phyloP scores from a whole-genome alignment of 2,329 filamentous ascomycete genomes.

The Fusarium sp. region DNA sequence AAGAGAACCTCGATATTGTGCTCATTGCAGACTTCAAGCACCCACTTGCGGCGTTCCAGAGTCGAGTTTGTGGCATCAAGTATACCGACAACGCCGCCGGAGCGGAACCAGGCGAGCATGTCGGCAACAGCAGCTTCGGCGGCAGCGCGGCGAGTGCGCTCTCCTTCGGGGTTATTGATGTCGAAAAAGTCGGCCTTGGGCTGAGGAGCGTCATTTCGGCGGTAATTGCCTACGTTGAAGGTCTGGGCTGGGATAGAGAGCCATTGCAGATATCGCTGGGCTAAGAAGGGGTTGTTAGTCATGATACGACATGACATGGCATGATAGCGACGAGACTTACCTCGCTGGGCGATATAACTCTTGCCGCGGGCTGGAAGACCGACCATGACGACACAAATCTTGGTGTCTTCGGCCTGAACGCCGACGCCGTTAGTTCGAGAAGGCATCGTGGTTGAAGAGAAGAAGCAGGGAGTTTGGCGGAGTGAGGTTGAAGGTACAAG shows the following conservation, averaged over 20 bases:
- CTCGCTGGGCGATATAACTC: conserved; percentile 97
- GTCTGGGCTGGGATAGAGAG: conserved; percentile 92
- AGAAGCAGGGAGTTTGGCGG: conserved; percentile 4
- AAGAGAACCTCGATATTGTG: conserved; percentile 91
- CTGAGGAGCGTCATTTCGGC: conserved; percentile 87
- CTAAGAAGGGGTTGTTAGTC: conserved; percentile 56
- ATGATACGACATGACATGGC: conserved; percentile 1
- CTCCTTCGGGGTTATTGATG: conserved; percentile 87
- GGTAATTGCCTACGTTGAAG: conserved; percentile 98
- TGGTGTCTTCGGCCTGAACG: conserved; percentile 92
- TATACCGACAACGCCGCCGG: conserved; percentile 87
- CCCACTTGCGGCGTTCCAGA: conserved; percentile 89
- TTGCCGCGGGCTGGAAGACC: conserved; percentile 95
- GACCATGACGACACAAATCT: conserved; percentile 99
- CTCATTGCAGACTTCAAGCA: conserved; percentile 79
- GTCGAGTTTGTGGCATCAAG: conserved; percentile 98
- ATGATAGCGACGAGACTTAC: conserved; percentile 60
- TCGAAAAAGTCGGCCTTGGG: conserved; percentile 97
- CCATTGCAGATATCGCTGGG: conserved; percentile 95
- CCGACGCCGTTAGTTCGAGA: conserved; percentile 72
- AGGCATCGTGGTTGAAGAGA: conserved; percentile 53
- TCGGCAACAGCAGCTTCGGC: conserved; percentile 92
- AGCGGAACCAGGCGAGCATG: conserved; percentile 92
- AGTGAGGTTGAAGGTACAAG: not conserved
- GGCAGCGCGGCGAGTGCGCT: conserved; percentile 86